Base-by-base conservation (phyloP, 805 yeast genomes). In the Starmerella bacillaris region DNA sequence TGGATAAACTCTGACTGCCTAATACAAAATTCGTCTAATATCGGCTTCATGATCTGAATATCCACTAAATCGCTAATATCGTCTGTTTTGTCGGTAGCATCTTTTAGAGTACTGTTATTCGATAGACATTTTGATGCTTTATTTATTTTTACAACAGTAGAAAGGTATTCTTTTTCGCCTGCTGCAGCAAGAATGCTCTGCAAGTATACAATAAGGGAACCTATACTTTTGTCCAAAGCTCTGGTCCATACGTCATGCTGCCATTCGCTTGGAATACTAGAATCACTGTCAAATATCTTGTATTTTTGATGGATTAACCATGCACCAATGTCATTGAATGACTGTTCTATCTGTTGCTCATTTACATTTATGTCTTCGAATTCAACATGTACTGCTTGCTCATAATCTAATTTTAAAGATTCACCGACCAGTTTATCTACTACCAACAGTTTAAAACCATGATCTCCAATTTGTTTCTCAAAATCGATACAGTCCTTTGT, bases 1-100 rank as follows among this genome's bases (percentile, higher is more conserved):
- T 42, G 48, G 11, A 49, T 39, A 7, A 49, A 47, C 18, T 43
- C 40, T 1, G 33, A 18, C 27, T 44, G 49, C 5, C 41, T 31
- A 14, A 32, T 41, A 14, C 43, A 28, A 15, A 40, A 49, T n/a
- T 35, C 36, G 5, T 40, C 43, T 5, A 44, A 27, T 18, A 42
- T 21, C 12, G 40, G 40, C 27, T 20, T 21, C 31, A 41, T 16
- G 9, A 40, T n/a, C 4, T 28, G 9, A 11, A 19, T 8, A 5
- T 20, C 27, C 6, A 42, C 18, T 17, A 32, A n/a, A 9, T 22
- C 24, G 24, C 11, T 30, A 4, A 42, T 12, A 9, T 27, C 33
- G 22, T 35, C 38, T n/a, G 8, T 12, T 19, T 11, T 16, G 4
- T 24, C 34, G 16, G n/a, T 30, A 12, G 22, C 11, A 7, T 39